Evolutionary conservation across 768 basidiomycete genomes (phyloP).

Genomic region (Polyporus arcularius): DNA sequence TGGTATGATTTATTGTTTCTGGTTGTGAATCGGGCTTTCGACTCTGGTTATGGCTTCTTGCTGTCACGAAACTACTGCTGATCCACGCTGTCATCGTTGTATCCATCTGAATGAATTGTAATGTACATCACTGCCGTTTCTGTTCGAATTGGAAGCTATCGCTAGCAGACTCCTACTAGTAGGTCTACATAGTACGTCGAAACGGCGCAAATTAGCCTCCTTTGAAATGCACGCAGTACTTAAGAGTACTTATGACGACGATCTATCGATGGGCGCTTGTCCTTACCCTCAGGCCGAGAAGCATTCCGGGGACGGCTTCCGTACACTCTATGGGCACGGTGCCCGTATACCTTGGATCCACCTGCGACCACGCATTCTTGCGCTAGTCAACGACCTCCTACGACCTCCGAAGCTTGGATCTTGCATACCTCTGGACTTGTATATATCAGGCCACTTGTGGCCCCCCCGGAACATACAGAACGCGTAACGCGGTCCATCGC

Average conservation of each 20-base stretch:
- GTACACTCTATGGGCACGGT: neutral
- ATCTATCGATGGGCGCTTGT: neutral
- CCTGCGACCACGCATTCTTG: neutral
- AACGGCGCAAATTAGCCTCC: neutral
- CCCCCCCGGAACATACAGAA: neutral
- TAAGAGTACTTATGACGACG: too few relatives aligned
- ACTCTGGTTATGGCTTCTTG: neutral
- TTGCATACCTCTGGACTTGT: neutral
- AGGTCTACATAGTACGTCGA: neutral
- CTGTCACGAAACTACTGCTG: slow-evolving; percentile 10
- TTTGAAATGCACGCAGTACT: too few relatives aligned
- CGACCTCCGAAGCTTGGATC: neutral
- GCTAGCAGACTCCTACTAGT: too few relatives aligned
- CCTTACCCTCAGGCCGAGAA: slow-evolving; percentile 13
- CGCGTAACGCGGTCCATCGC: slow-evolving; percentile 12
- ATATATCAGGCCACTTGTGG: neutral
- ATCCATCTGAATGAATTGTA: slow-evolving; percentile 2
- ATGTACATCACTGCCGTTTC: neutral
- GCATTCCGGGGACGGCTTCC: slow-evolving; percentile 12
- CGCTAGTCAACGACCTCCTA: neutral
- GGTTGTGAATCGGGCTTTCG: neutral
- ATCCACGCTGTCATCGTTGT: slow-evolving; percentile 12
- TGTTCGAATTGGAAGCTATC: too few relatives aligned
- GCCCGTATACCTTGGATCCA: neutral
- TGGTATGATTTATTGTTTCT: slow-evolving; percentile 13